These are phyloP conservation scores for Planoprotostelium fungivorum DNA, from an alignment of 78 protist genomes.

Conservation along the genomic window DNA sequence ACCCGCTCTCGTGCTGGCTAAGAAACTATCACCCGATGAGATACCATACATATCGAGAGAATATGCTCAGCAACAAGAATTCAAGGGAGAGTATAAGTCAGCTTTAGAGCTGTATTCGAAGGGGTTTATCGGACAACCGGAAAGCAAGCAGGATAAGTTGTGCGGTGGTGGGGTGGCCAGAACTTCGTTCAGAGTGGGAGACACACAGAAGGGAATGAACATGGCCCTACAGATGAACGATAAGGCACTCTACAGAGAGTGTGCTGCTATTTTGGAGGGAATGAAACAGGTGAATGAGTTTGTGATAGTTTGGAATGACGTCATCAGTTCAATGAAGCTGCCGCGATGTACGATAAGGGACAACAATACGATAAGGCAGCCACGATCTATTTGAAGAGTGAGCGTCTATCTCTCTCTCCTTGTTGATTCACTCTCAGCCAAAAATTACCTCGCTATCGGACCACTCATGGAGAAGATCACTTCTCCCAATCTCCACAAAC, in stretches of 20 bases:
- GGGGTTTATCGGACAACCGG: neutral
- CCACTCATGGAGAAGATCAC: conserved; percentile 27
- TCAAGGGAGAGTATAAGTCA: conserved; percentile 41
- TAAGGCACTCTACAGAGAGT: conserved; percentile 24
- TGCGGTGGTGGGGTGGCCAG: conserved; percentile 59
- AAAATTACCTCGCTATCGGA: conserved; percentile 22
- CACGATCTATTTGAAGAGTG: conserved; percentile 36
- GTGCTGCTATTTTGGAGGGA: conserved; percentile 57
- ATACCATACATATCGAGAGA: conserved; percentile 50
- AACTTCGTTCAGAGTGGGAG: conserved; percentile 33
- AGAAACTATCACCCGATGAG: conserved; percentile 40
- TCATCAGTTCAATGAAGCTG: conserved; percentile 66
- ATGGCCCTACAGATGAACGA: neutral
- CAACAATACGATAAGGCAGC: conserved; percentile 55
- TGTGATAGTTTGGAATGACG: neutral
- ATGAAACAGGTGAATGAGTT: conserved; percentile 6
- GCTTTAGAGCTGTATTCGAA: conserved; percentile 19
- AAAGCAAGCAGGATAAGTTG: neutral
- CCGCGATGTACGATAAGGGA: conserved; percentile 46
- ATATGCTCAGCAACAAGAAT: conserved; percentile 74
- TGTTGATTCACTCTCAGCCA: neutral
- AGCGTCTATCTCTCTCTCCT: neutral
- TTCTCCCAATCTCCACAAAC: conserved; percentile 37
- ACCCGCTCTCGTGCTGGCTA: conserved; percentile 69
- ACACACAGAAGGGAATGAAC: conserved; percentile 7